phyloP scores from a whole-genome alignment of 495 filamentous ascomycete genomes.

The Thermochaetoides thermophila region DNA sequence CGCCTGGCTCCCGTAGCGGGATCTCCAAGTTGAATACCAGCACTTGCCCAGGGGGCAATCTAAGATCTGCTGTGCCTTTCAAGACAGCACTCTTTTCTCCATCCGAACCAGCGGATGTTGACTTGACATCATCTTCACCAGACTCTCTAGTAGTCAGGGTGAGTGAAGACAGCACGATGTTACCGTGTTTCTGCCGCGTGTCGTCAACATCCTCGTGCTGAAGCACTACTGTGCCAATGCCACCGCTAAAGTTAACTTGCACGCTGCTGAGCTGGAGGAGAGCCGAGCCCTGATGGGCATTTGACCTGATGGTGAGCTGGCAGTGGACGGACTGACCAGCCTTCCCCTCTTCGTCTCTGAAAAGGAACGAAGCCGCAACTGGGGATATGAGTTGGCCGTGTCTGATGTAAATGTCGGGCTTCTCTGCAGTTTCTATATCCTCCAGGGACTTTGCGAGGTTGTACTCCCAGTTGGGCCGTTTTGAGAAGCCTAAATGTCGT shows the following conservation, averaged over 20 bases:
- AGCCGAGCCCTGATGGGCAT: conserved; percentile 43
- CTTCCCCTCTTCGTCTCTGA: conserved; percentile 59
- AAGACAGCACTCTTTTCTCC: conserved; percentile 10
- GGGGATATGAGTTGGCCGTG: conserved; percentile 57
- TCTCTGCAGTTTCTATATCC: conserved; percentile 36
- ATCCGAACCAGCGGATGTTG: conserved; percentile 14
- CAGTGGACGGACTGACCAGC: conserved; percentile 62
- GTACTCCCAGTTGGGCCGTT: conserved; percentile 49
- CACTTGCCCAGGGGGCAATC: conserved; percentile 49
- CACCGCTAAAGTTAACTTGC: conserved; percentile 52
- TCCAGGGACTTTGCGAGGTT: conserved; percentile 59
- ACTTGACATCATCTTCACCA: conserved; percentile 12
- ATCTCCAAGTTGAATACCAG: conserved; percentile 58
- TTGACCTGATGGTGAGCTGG: conserved; percentile 63
- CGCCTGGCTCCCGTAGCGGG: conserved; percentile 66
- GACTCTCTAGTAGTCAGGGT: conserved; percentile 3
- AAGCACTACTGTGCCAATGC: conserved; percentile 42
- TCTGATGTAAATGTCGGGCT: conserved; percentile 48
- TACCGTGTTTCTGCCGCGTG: conserved; percentile 3
- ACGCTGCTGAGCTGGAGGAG: conserved; percentile 52
- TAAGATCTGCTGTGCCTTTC: conserved; percentile 60
- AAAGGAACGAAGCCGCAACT: conserved; percentile 57
- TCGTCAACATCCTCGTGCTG: conserved; percentile 18
- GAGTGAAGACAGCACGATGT: conserved; percentile 5
- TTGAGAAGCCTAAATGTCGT: conserved; percentile 38